Base-by-base conservation (phyloP, 2,329 filamentous ascomycete species). In the Epichloe coenophiala region DNA sequence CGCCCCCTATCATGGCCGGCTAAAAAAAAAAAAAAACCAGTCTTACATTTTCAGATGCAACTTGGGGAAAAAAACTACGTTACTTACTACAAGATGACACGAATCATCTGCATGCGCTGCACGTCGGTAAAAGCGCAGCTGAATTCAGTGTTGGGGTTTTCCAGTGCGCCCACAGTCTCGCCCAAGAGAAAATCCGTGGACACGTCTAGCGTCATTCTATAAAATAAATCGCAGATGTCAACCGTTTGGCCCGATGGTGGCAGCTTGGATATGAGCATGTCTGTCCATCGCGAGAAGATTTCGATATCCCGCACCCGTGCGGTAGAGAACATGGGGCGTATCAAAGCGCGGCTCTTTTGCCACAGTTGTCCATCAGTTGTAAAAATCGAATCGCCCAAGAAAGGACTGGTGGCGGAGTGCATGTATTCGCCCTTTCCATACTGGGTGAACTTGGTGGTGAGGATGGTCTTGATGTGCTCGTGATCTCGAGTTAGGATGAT, bases 391-490 rank as follows among this genome's bases (percentile, higher is more conserved):
- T 87, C 76, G 21, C 85, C 86, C 17, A 94, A 70, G 55, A 86
- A 94, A 12, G 81, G 77, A 51, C 78, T 73, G 84, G 85, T 94
- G 48, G 89, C 83, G 7, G 66, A 57, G 58, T 90, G 83, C 68
- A 95, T 95, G 27, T 72, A 67, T 54, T 80, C 68, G 5, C 88
- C 88, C 63, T 95, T 89, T 58, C 88, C 89, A 61, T 83, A 96
- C 61, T 95, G 86, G 40, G 56, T 51, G 61, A 95, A 96, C 61
- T 95, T 88, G 1, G 84, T 85, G 0, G 89, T 86, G 19, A 96
- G 72, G 27, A 96, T 75, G 5, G 90, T 87, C 65, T 95, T 95
- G 70, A 94, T 85, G 62, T 95, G 95, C 60, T 93, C 88, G 0
- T 85, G 85, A 57, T 95, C 88, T 4, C 78, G 78, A 0, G 90